Base-by-base conservation (phyloP, 352 stramenopile species). In the Blastocystis sp. region DNA sequence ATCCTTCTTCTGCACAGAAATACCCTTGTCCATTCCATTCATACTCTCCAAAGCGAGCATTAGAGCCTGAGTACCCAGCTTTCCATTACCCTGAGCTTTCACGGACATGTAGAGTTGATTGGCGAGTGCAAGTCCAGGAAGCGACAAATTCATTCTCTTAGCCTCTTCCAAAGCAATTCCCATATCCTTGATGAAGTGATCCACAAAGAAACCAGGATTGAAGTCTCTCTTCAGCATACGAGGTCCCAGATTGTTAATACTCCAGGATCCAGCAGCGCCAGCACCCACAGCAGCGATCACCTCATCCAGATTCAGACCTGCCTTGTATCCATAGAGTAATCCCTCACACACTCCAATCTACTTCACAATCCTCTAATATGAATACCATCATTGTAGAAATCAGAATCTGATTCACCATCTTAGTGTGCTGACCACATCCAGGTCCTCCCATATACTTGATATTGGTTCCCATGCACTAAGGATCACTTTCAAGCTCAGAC, bases 181-280 rank as follows among this genome's bases (percentile, higher is more conserved):
- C 91, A 95, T 93, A 80, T 95, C 93, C 67, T 95, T 95, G 43
- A 95, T 66, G 43, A 95, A 95, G 89, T 95, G 92, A 58, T 95
- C 92, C n/a, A 95, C 92, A 54, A 95, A 94, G 88, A 95, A 95
- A 3, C 93, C 93, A 56, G 93, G 92, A 42, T 95, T 91, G 61
- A 95, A 95, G 77, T 96, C 90, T 35, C 93, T 91, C 87, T 94
- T 94, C 27, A 91, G 91, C 63, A 95, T 95, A 21, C 92, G 92
- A 1, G 93, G 93, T 0, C 93, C 93, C 89, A 95, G 91, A 87
- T 95, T 95, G 86, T 91, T 94, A 71, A 96, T 94, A 29, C 92
- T 95, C 92, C 92, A 96, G 9, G 92, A 95, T 19, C 92, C 93
- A 35, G 93, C 93, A 0, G 93, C 93, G 3, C 93, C 93, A 37